These are phyloP conservation scores for Ilex paraguariensis DNA, from an alignment of 305 asterid genomes.

Conservation along the genomic window DNA sequence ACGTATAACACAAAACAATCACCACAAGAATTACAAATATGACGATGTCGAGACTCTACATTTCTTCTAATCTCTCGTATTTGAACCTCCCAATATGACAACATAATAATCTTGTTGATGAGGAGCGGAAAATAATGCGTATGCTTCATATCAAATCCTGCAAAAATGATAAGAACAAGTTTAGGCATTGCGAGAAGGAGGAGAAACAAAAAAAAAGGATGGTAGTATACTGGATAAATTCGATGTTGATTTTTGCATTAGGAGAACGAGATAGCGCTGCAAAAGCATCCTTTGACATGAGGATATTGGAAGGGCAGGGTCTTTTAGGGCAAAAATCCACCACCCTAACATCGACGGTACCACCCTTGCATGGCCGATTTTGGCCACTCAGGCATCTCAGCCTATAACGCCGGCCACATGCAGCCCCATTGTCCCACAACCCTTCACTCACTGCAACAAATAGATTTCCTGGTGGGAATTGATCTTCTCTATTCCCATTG, in stretches of 20 bases:
- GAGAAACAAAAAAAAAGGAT: neutral
- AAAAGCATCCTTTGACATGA: conserved; percentile 64
- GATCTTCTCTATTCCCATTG: conserved; percentile 42
- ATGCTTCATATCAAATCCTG: too few relatives aligned
- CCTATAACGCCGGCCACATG: conserved; percentile 45
- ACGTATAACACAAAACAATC: too few relatives aligned
- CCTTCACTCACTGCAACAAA: conserved; percentile 35
- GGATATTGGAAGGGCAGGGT: conserved; percentile 68
- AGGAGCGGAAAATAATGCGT: too few relatives aligned
- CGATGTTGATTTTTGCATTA: conserved; percentile 54
- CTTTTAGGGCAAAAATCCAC: conserved; percentile 29
- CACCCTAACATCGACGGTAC: conserved; percentile 24
- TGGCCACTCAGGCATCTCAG: conserved; percentile 51
- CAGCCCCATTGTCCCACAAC: conserved; percentile 29
- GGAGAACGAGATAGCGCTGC: conserved; percentile 35
- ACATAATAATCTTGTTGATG: too few relatives aligned
- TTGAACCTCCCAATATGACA: too few relatives aligned
- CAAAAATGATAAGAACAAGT: too few relatives aligned
- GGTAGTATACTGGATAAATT: conserved; percentile 45
- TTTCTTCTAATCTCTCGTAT: too few relatives aligned
- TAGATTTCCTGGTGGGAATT: conserved; percentile 63
- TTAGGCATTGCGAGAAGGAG: too few relatives aligned
- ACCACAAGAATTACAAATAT: too few relatives aligned
- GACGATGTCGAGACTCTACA: too few relatives aligned
- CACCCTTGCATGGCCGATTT: conserved; percentile 50